These are phyloP conservation scores for Mychonastes homosphaera DNA, from an alignment of 139 green algal species.

Conservation along the genomic window DNA sequence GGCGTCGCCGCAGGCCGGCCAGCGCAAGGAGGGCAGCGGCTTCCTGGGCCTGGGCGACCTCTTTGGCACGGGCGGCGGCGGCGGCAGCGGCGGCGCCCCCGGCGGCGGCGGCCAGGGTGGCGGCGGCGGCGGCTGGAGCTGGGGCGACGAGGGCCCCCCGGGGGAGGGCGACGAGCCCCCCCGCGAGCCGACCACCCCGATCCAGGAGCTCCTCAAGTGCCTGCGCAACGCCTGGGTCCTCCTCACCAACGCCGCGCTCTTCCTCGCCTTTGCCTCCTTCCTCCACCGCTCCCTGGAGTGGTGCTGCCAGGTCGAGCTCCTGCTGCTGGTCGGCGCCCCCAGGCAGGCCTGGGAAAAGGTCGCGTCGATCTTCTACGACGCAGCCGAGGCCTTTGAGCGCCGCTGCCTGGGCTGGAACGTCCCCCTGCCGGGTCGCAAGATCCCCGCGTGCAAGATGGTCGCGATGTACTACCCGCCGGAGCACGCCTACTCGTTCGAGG, in stretches of 20 bases:
- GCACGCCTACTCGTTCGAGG: conserved; percentile 40
- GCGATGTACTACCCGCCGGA: conserved; percentile 32
- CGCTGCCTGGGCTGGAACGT: conserved; percentile 43
- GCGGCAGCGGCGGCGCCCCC: conserved; percentile 2
- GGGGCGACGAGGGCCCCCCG: neutral
- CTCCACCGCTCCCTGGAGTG: conserved; percentile 43
- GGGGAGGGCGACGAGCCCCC: neutral
- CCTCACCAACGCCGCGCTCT: conserved; percentile 32
- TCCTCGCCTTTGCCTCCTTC: conserved; percentile 32
- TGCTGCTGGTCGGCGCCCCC: conserved; percentile 40
- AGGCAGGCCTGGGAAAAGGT: conserved; percentile 39
- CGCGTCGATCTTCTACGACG: conserved; percentile 24
- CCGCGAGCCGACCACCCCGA: conserved; percentile 14
- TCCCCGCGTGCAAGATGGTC: conserved; percentile 29
- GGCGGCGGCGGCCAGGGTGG: neutral
- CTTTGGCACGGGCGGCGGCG: neutral
- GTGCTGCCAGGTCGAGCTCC: conserved; percentile 43
- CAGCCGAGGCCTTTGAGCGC: conserved; percentile 36
- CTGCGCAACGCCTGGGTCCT: conserved; percentile 25
- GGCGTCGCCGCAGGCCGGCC: no score
- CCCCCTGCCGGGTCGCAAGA: conserved; percentile 28
- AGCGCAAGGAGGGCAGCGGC: no score
- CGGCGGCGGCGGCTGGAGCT: neutral
- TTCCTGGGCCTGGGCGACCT: no score
- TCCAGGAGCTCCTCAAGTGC: conserved; percentile 24